These are phyloP conservation scores for Thyridium curvatum DNA, from an alignment of 2,329 filamentous ascomycete genomes.

Conservation along the genomic window DNA sequence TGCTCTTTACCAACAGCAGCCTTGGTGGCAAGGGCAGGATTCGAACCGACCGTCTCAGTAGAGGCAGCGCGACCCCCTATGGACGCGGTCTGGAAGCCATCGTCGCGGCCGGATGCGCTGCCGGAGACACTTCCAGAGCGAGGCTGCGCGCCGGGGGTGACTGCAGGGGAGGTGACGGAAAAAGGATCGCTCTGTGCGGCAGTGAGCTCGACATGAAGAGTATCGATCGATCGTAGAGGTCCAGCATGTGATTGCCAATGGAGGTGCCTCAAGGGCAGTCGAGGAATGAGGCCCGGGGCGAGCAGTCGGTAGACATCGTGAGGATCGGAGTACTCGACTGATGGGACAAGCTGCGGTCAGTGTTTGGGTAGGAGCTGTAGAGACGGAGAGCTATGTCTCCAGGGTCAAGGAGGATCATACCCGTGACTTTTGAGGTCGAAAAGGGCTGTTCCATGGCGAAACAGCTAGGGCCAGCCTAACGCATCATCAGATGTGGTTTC, in stretches of 20 bases:
- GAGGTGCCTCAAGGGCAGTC: constrained; percentile 81
- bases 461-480: constrained; percentile 23
- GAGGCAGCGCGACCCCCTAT: constrained; percentile 34
- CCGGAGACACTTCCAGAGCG: constrained; percentile 21
- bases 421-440: constrained; percentile 72
- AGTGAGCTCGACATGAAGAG: constrained; percentile 84
- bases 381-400: neutral
- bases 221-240: constrained; percentile 87
- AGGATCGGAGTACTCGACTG: constrained; percentile 95
- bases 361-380: constrained; percentile 4
- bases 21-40: constrained; percentile 23
- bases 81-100: constrained; percentile 56
- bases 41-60: constrained; percentile 28
- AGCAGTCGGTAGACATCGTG: constrained; percentile 81
- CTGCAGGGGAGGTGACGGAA: constrained; percentile 16
- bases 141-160: constrained; percentile 15
- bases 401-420: too few relatives aligned
- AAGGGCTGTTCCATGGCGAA: constrained; percentile 58
- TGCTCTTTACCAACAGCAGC: constrained; percentile 43
- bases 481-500: constrained; percentile 10
- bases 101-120: constrained; percentile 32
- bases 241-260: constrained; percentile 96
- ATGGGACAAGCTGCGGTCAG: constrained; percentile 8
- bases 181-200: constrained; percentile 45
- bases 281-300: constrained; percentile 67